Evolutionary conservation across 164 flowering plant species (phyloP).

Genomic region (Aristolochia californica): DNA sequence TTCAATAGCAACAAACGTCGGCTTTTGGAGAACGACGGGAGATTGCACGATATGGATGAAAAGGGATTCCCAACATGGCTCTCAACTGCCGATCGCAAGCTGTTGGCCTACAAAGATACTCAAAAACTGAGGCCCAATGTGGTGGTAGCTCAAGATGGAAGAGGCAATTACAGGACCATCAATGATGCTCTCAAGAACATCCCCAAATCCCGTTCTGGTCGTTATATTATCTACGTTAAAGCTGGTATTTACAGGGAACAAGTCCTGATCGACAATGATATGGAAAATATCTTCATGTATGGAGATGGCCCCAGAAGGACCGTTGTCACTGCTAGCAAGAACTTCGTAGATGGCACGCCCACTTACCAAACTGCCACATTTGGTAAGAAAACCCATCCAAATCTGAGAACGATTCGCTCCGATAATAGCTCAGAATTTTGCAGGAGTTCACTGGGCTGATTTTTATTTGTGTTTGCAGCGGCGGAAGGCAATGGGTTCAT

Average conservation of each 20-base stretch:
- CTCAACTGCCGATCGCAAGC: constrained; percentile 23
- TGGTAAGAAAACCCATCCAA: constrained; percentile 14
- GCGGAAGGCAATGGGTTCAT: constrained; percentile 38
- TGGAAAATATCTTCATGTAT: constrained; percentile 36
- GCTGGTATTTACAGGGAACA: constrained; percentile 50
- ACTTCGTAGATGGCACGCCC: constrained; percentile 15
- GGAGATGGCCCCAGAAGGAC: constrained; percentile 62
- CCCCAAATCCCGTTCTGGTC: constrained; percentile 28
- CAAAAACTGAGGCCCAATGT: constrained; percentile 26
- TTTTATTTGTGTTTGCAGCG: constrained; percentile 17
- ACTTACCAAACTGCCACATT: constrained; percentile 42
- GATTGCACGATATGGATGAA: background rate
- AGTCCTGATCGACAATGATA: constrained; percentile 21
- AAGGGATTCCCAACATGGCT: constrained; percentile 31
- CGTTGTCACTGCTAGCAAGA: constrained; percentile 34
- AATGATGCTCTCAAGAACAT: constrained; percentile 37
- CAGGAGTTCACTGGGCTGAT: background rate
- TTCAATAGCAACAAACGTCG: constrained; percentile 6
- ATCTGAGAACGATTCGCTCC: background rate
- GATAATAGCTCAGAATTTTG: background rate
- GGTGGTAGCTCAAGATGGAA: constrained; percentile 50
- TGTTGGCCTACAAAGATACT: constrained; percentile 16
- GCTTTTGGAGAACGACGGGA: constrained; percentile 11
- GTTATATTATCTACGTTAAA: constrained; percentile 42
- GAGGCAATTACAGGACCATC: constrained; percentile 41